Conservation (phyloP, 139 green algal species). For the Auxenochlorella protothecoides region DNA sequence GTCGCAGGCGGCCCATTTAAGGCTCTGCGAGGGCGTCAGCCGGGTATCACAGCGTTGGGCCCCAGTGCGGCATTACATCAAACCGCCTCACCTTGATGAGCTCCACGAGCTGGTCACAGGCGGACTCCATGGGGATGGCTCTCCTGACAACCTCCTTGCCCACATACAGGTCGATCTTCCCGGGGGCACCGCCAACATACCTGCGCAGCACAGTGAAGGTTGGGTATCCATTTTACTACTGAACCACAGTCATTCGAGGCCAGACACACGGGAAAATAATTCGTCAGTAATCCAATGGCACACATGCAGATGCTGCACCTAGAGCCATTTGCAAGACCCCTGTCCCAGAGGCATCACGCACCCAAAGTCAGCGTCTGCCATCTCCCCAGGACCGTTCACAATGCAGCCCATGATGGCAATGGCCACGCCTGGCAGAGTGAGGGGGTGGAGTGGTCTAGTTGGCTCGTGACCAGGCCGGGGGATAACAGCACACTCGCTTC, state of each 20-base stretch:
- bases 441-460: no score
- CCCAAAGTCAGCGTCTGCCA: constrained; percentile 98
- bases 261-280: no score
- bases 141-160: constrained; percentile 94
- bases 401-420: constrained; percentile 99
- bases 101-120: constrained; percentile 83
- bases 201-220: constrained; percentile 3
- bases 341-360: neutral
- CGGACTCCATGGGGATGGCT: constrained; percentile 73
- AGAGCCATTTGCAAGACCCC: no score
- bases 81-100: constrained; percentile 76
- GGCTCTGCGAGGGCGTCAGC: no score
- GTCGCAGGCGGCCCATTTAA: neutral
- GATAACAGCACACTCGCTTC: neutral
- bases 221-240: no score
- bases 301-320: no score
- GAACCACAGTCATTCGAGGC: no score
- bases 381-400: constrained; percentile 97
- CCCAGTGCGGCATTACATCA: no score
- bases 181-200: constrained; percentile 74
- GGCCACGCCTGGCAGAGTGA: constrained; percentile 48
- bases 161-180: constrained; percentile 99
- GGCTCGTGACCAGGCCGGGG: no score
- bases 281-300: no score
- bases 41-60: no score